Percentiles rank a stretch among this genome's conserved stretches.
phyloP scores from a whole-genome alignment of 2,329 filamentous ascomycete species.

The Bipolaris bicolor region DNA sequence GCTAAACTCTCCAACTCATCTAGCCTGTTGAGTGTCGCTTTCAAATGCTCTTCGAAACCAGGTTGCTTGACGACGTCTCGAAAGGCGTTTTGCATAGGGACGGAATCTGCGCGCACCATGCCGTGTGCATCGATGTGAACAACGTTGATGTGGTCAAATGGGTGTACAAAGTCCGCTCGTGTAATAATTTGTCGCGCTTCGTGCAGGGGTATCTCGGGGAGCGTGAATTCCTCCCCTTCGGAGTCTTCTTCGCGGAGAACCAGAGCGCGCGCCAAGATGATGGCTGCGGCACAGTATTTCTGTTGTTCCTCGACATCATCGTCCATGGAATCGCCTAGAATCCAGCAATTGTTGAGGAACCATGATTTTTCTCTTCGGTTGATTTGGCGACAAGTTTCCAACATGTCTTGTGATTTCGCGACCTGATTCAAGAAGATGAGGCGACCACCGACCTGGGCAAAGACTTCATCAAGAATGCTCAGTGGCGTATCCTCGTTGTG shows the following conservation, averaged over 20 bases:
- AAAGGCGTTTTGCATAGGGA: constrained; percentile 95
- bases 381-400: constrained; percentile 76
- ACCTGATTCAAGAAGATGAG: constrained; percentile 87
- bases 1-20: constrained; percentile 89
- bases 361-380: constrained; percentile 74
- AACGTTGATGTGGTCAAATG: constrained; percentile 89
- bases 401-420: constrained; percentile 80
- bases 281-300: constrained; percentile 92
- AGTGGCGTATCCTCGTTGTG: constrained; percentile 65
- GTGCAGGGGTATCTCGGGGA: constrained; percentile 69
- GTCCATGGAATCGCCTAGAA: constrained; percentile 78
- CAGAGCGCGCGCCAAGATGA: constrained; percentile 87
- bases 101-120: constrained; percentile 87
- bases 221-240: constrained; percentile 68
- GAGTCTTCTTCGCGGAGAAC: constrained; percentile 77
- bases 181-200: constrained; percentile 78
- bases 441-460: constrained; percentile 85
- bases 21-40: constrained; percentile 82
- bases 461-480: constrained; percentile 74
- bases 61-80: constrained; percentile 75
- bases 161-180: constrained; percentile 86
- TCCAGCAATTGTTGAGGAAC: constrained; percentile 80
- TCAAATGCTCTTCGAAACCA: constrained; percentile 81
- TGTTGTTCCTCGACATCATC: constrained; percentile 98
- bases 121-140: constrained; percentile 90